Evolutionary conservation across 2,329 filamentous ascomycete genomes (phyloP), one percentile per base, ranked within the genome.

Genomic region (Chaetomium sp.): DNA sequence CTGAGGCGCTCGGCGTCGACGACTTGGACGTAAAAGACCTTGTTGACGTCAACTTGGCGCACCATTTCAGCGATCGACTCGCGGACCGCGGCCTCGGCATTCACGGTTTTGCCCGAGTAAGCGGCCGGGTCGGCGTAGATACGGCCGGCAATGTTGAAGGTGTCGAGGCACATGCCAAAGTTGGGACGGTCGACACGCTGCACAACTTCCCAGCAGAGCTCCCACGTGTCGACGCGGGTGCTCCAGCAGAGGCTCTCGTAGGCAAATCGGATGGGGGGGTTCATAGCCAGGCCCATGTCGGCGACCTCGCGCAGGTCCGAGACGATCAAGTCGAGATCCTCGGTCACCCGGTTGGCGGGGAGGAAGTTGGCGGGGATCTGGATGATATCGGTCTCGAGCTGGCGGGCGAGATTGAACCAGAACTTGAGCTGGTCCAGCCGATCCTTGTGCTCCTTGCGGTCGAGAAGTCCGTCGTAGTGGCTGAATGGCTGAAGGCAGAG

Each of bases 201-300:
- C 0, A 93, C 86, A 2, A 92, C 79, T 7, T 88, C 84, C 88
- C 89, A 94, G 68, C 84, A 86, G 12, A 79, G 77, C 73, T 93
- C 90, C 91, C 91, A 94, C 0, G 81, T 87, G 72, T 91, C 82
- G 64, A 88, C 79, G 60, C 86, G 82, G 0, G 89, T 92, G 10
- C 89, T 90, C 85, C 88, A 94, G 69, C 84, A 87, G 3, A 94
- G 79, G 9, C 85, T 85, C 75, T 95, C 91, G 74, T 91, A 93
- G 0, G 87, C 88, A 70, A 92, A 91, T 9, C 85, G 81, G 27
- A 93, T 82, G 0, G 79, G 78, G 0, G 87, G 86, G 1, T 75
- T 74, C 57, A 87, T 80, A 9, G 76, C 74, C 0, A 84, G 79
- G 0, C 89, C 91, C 65, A 92, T 77, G 64, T 93, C 89, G 0